Conservation (phyloP, 495 filamentous ascomycete genomes). For the Trichoderma orchidacearum region DNA sequence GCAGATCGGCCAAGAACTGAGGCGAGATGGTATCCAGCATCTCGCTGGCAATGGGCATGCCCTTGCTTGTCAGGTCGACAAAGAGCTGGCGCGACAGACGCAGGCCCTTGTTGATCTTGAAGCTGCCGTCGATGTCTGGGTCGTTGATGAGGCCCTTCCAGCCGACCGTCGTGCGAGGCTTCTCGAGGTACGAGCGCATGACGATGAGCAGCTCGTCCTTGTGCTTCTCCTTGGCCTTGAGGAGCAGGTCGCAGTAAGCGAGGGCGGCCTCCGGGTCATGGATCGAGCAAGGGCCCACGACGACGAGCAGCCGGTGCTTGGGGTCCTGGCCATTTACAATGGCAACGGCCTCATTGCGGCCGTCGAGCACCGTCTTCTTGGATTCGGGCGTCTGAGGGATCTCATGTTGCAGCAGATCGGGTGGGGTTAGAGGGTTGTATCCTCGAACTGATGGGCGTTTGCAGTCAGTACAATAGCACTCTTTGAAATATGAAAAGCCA, state of each 20-base stretch:
- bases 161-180: slow-evolving; percentile 94
- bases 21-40: slow-evolving; percentile 99
- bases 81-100: slow-evolving; percentile 80
- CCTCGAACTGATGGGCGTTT: slow-evolving; percentile 48
- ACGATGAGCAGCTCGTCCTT: slow-evolving; percentile 80
- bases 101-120: slow-evolving; percentile 97
- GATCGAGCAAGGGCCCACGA: slow-evolving; percentile 94
- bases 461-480: background rate
- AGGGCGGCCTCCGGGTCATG: slow-evolving; percentile 88
- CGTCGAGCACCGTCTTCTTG: slow-evolving; percentile 63
- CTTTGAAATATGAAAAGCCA: background rate
- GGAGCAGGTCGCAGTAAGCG: slow-evolving; percentile 80
- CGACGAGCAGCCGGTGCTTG: slow-evolving; percentile 68
- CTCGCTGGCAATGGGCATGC: slow-evolving; percentile 97
- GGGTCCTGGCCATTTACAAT: slow-evolving; percentile 70
- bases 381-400: slow-evolving; percentile 69
- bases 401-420: slow-evolving; percentile 91
- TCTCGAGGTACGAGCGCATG: slow-evolving; percentile 98
- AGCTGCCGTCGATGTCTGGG: slow-evolving; percentile 95
- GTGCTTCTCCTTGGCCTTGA: slow-evolving; percentile 80
- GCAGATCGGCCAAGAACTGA: slow-evolving; percentile 90
- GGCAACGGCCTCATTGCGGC: slow-evolving; percentile 67
- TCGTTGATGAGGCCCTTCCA: slow-evolving; percentile 99
- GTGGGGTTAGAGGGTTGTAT: slow-evolving; percentile 88
- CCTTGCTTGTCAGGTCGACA: slow-evolving; percentile 82